Base-by-base conservation (phyloP, 108 stramenopile genomes). In the Cyclostephanos tholiformis region DNA sequence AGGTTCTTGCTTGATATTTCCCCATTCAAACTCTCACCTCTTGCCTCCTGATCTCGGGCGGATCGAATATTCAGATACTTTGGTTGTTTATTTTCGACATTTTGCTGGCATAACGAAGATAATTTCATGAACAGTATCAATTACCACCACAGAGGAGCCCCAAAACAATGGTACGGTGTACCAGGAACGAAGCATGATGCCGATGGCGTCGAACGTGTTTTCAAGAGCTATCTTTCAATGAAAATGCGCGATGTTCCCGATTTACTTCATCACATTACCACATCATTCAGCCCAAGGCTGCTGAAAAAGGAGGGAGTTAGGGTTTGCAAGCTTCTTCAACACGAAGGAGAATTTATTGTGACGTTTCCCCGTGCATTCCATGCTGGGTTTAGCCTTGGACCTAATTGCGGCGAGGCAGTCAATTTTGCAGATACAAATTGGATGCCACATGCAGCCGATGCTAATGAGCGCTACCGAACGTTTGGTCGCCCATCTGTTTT, bases 21-120 rank as follows among this genome's bases (percentile, higher is more conserved):
- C 19, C 30, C 36, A 7, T 39, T 30, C 13, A 27, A 6, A 19
- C 59, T 17, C 59, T 60, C 36, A 60, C 35, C 29, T 19, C 59
- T 39, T 60, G 17, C 36, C 29, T 60, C 14, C 14, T 11, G 0
- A 32, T 32, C 58, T 60, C 36, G 16, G 32, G 3, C 88, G 88
- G 90, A 70, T 90, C 41, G 87, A 16, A 38, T 19, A 19, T 38
- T 19, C 17, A 60, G 59, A 17, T 60, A 99, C 82, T 91, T 96
- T 74, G 98, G 98, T 8, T 88, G 94, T 66, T 75, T 97, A n/a
- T 99, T 98, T 65, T 90, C 91, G 13, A 96, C 97, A n/a, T 98
- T 98, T 80, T 96, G 95, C 67, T 99, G 98, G 97, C 99, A 99
- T 87, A 96, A 93, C 71, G 99, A 99, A 78, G 99, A 99, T 85